Base-by-base conservation (phyloP, 495 filamentous ascomycete genomes). In the Xylaria venustula region DNA sequence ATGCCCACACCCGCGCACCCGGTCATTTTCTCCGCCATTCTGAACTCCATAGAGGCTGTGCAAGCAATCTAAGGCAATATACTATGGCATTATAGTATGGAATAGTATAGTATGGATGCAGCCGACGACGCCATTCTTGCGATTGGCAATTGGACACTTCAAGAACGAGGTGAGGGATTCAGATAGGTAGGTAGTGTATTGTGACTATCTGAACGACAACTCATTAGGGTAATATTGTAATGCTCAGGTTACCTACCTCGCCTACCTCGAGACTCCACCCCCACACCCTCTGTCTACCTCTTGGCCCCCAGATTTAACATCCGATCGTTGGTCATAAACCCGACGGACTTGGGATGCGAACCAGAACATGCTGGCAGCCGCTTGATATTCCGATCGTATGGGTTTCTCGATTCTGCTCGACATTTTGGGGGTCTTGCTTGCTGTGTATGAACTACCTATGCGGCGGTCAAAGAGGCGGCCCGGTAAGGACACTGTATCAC, bases 301-400 rank as follows among this genome's bases (percentile, higher is more conserved):
- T 54, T 55, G 36, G 36, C 42, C 42, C 42, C 42, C 17, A 55
- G 14, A 25, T 45, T 45, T 32, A 42, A 55, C 52, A 55, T 55
- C 40, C 52, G 37, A 45, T 55, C 8, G 20, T 20, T 41, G 2
- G 37, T 22, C 51, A 12, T 42, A 3, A 42, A 12, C 36, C 7
- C 14, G 6, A 3, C 9, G n/a, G 15, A 11, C 34, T 14, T 0
- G 50, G 40, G 14, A 40, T 23, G 20, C 22, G 25, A 25, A 9
- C 50, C 30, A 26, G 50, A 23, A 37, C 12, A 25, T n/a, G 20
- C 50, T 34, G 20, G 50, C 22, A 1, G 34, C 50, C 34, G 14
- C 7, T 22, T 23, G 1, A 8, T 53, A 26, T 4, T 37, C 14
- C 14, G 14, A 40, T 8, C 11, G 17, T 1, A 40, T 40, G 3